These are phyloP conservation scores for Selenicereus undatus DNA, from an alignment of 148 eudicot species.

Conservation along the genomic window DNA sequence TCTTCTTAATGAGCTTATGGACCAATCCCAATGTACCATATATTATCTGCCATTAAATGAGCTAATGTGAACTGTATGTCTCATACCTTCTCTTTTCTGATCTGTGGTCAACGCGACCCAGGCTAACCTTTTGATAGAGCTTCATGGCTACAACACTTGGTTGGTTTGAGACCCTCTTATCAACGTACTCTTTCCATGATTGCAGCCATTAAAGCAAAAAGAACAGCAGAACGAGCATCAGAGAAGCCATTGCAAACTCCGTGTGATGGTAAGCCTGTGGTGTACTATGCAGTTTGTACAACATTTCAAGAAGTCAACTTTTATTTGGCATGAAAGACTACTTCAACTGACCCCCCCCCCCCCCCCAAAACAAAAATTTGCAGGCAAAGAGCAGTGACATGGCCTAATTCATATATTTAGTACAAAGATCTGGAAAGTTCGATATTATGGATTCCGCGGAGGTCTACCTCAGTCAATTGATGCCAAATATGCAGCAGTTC, in stretches of 20 bases:
- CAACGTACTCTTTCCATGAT: background rate
- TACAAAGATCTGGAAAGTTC: background rate
- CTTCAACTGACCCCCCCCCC: background rate
- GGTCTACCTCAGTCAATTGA: background rate
- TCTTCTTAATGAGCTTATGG: background rate
- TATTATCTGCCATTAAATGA: background rate
- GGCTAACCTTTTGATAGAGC: background rate
- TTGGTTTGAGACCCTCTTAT: background rate
- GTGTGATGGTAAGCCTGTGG: constrained; percentile 21
- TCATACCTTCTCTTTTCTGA: no score
- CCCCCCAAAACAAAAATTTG: background rate
- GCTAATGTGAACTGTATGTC: no score
- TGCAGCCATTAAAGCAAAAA: constrained; percentile 25
- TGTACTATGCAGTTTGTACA: no score
- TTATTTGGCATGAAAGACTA: no score
- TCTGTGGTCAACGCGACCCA: background rate
- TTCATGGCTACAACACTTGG: background rate
- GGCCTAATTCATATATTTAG: background rate
- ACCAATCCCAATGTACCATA: background rate
- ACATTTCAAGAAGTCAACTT: no score
- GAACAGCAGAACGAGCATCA: constrained; percentile 3
- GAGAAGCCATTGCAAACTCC: constrained; percentile 17
- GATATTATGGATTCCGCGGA: background rate
- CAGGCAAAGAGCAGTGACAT: constrained; percentile 23
- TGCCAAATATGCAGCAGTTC: background rate